Conservation (phyloP, 139 green algal genomes). For the Diplosphaera chodatii region DNA sequence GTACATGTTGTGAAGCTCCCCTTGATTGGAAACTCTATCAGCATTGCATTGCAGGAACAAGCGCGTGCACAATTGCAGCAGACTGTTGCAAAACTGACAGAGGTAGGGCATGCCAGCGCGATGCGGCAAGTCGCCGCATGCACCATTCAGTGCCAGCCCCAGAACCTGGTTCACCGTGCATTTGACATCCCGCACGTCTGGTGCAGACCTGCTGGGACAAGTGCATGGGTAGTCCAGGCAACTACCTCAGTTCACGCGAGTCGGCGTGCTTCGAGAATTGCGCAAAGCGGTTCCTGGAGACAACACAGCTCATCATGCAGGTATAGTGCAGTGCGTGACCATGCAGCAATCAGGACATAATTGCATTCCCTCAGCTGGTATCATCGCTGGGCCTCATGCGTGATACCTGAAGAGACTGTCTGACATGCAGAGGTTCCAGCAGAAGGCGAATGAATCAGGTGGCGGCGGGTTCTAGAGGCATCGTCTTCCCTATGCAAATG, state of each 20-base stretch:
- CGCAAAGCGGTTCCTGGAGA: constrained; percentile 65
- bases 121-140: too few species aligned
- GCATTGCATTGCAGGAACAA: too few species aligned
- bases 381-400: not conserved
- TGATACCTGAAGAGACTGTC: too few species aligned
- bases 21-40: too few species aligned
- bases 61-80: constrained; percentile 51
- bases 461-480: not conserved
- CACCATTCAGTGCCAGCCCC: too few species aligned
- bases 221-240: constrained; percentile 46
- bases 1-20: too few species aligned
- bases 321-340: not conserved
- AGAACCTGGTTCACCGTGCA: too few species aligned
- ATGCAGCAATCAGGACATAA: too few species aligned
- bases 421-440: not conserved
- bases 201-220: constrained; percentile 49
- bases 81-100: constrained; percentile 43
- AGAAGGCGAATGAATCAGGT: not conserved
- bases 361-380: too few species aligned
- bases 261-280: constrained; percentile 61
- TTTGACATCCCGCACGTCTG: not conserved
- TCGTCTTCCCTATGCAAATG: too few species aligned
- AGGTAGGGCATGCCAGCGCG: not conserved
- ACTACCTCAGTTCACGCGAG: constrained; percentile 38
- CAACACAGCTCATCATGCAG: constrained; percentile 49